Percentiles rank a stretch among this genome's conserved stretches.
These are phyloP conservation scores for Penicillium arizonense DNA, from an alignment of 495 filamentous ascomycete species.

Conservation along the genomic window DNA sequence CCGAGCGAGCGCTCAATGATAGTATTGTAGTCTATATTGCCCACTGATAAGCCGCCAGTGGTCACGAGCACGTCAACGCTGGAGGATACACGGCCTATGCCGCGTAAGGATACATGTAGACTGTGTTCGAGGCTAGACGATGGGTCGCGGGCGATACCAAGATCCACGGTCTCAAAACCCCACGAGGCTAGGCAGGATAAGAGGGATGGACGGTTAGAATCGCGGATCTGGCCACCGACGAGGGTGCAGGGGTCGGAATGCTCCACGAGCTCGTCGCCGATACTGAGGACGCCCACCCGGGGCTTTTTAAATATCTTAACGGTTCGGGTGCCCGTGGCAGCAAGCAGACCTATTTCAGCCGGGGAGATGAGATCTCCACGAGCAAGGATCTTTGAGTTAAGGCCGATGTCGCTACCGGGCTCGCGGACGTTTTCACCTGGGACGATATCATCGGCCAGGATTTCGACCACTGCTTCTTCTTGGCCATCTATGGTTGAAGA, in stretches of 20 bases:
- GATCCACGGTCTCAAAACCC: constrained; percentile 77
- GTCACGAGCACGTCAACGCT: constrained; percentile 82
- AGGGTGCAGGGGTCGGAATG: constrained; percentile 64
- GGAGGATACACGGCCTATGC: constrained; percentile 29
- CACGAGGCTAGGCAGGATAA: constrained; percentile 69
- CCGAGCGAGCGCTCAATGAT: constrained; percentile 88
- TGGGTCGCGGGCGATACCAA: constrained; percentile 83
- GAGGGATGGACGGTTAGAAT: constrained; percentile 87
- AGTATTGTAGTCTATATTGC: constrained; percentile 94
- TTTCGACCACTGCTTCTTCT: constrained; percentile 86
- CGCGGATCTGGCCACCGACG: constrained; percentile 79
- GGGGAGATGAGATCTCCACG: constrained; percentile 77
- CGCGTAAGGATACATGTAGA: constrained; percentile 68
- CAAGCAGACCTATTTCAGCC: constrained; percentile 83
- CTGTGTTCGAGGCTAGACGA: constrained; percentile 70
- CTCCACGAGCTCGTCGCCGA: constrained; percentile 89
- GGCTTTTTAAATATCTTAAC: constrained; percentile 76
- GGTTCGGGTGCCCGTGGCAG: constrained; percentile 74
- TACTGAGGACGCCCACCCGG: constrained; percentile 85
- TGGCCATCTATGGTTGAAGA: constrained; percentile 69
- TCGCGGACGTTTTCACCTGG: constrained; percentile 88
- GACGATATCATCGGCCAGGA: constrained; percentile 68
- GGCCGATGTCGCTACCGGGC: constrained; percentile 79
- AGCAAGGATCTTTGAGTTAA: constrained; percentile 64
- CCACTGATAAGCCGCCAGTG: constrained; percentile 95